A percentile compares a stretch with the other conserved stretches of the same genome.
Evolutionary conservation across 2,329 filamentous ascomycete genomes (phyloP).

Genomic region (Penicillium aurantiogriseum): DNA sequence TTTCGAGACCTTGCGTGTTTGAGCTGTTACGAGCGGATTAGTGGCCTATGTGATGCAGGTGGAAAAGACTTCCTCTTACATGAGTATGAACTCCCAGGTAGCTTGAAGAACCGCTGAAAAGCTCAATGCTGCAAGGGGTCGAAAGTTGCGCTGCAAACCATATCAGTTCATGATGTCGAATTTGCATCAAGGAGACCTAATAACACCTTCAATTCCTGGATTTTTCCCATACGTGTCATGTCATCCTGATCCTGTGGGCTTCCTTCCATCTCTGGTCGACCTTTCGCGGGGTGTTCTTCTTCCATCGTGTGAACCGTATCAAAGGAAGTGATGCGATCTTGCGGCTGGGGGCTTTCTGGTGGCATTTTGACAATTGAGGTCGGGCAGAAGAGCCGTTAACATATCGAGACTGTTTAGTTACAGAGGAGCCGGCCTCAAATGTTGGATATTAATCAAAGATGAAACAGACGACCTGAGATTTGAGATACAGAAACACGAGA

Average conservation of each 20-base stretch:
- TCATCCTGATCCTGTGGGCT: conserved; percentile 26
- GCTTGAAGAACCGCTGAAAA: conserved; percentile 34
- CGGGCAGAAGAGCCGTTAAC: accelerated
- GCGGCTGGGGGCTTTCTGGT: not conserved
- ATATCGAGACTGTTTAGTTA: not conserved
- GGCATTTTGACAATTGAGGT: not conserved
- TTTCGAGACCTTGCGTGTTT: conserved; percentile 24
- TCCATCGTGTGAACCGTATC: conserved; percentile 5
- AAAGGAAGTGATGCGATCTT: not conserved
- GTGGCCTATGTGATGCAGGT: not conserved
- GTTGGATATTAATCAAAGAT: not conserved
- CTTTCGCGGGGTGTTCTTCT: not conserved
- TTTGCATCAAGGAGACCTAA: not conserved
- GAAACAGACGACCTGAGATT: not conserved
- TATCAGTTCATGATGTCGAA: not conserved
- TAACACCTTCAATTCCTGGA: conserved; percentile 30
- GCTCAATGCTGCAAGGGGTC: conserved; percentile 32
- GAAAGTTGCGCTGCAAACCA: conserved; percentile 27
- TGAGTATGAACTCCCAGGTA: conserved; percentile 36
- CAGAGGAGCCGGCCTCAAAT: not conserved
- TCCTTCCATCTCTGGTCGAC: conserved; percentile 5
- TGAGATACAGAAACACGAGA: not conserved
- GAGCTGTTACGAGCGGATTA: conserved; percentile 8
- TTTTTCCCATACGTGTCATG: conserved; percentile 34
- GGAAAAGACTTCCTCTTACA: conserved; percentile 17